Base-by-base conservation (phyloP, 352 stramenopile genomes). In the Phytophthora cactorum region DNA sequence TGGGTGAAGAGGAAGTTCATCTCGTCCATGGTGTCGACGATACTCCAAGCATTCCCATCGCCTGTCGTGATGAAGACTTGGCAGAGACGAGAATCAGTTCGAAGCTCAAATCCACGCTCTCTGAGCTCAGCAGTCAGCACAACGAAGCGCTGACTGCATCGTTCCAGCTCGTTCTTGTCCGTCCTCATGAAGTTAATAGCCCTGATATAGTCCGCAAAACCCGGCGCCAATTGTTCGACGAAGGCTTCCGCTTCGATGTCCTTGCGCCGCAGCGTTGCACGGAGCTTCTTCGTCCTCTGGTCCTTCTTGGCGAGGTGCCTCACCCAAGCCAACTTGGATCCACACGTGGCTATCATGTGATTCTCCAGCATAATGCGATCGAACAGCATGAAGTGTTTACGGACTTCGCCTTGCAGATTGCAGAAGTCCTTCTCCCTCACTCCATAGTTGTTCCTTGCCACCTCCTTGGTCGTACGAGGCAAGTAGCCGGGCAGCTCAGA, bases 331-430 rank as follows among this genome's bases (percentile, higher is more conserved):
- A 22, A 22, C 22, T 22, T 22, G 22, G 22, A 22, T 22, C 22
- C 22, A 22, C 22, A 22, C 22, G 22, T 22, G 22, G 22, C 22
- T 22, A 77, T 45, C 65, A 66, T 58, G 45, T 66, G 38, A 4
- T 39, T 53, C 25, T 77, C 59, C 50, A 77, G 47, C 6, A 50
- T 52, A 22, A 22, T 22, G 22, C 22, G 22, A 22, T 22, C 22
- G 22, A 22, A 22, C 22, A 22, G 0, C 22, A 22, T 22, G 22
- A 22, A 22, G 22, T 22, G 22, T 22, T 22, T 22, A 22, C 22
- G 22, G 22, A 22, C 22, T 22, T 5, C 31, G 15, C 5, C 63
- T 22, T 22, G 22, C 22, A 22, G 22, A 4, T 57, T 34, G 47
- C 29, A 5, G n/a, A 28, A 6, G 3, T 49, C 43, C 17, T 28